These are phyloP conservation scores for Metschnikowia vanudenii DNA, from an alignment of 805 yeast genomes.

Conservation along the genomic window DNA sequence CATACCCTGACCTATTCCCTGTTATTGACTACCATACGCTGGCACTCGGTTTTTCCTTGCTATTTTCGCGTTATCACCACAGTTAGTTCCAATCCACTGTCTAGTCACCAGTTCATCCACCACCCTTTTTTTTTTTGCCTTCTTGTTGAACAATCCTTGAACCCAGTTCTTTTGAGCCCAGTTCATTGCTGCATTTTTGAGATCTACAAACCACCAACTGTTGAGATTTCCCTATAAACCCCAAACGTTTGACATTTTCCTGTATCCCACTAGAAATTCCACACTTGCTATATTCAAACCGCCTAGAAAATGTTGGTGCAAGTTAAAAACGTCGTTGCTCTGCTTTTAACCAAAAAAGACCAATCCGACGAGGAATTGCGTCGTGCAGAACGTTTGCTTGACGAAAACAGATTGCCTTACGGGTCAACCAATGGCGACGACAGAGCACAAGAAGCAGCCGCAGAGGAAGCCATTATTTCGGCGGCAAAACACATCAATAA, in stretches of 20 bases:
- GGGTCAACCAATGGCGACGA: conserved; percentile 34
- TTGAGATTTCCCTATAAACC: no score
- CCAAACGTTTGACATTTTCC: background rate
- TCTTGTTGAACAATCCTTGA: background rate
- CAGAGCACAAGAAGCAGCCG: conserved; percentile 34
- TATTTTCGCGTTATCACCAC: conserved; percentile 8
- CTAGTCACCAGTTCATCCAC: background rate
- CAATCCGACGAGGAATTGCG: conserved; percentile 28
- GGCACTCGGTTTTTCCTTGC: conserved; percentile 4
- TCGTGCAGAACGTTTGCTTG: conserved; percentile 31
- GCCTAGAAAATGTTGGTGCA: conserved; percentile 16
- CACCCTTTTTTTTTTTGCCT: background rate
- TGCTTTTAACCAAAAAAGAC: conserved; percentile 24
- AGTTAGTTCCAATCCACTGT: background rate
- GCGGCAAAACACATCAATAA: conserved; percentile 29
- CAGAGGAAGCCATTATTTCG: conserved; percentile 36
- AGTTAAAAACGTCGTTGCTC: conserved; percentile 35
- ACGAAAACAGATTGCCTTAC: conserved; percentile 35
- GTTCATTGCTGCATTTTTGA: background rate
- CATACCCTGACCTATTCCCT: no score
- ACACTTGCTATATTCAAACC: background rate
- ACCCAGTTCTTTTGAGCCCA: background rate
- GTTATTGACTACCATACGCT: background rate
- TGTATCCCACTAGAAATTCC: background rate
- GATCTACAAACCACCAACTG: background rate